Evolutionary conservation across 2,329 filamentous ascomycete species (phyloP), one percentile per base, ranked within the genome.

Genomic region (Alternaria brassicicola): DNA sequence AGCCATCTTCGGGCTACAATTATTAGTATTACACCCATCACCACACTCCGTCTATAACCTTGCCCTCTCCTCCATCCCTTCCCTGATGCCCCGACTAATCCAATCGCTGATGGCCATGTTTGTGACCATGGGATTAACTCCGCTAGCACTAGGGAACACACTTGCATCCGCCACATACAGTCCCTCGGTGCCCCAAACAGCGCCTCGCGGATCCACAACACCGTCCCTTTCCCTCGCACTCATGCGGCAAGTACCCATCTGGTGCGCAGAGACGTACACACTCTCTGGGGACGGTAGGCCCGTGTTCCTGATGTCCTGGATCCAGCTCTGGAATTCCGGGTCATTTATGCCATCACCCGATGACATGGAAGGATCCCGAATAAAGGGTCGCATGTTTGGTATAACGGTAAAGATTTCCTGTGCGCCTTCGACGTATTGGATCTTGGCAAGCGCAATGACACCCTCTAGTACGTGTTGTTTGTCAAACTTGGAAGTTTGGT

Each of bases 121-220:
- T 12, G 90, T 92, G 41, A 93, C 81, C 91, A 94, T 93, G 12
- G 91, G 91, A 73, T 93, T 93, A 28, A 93, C 90, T 1, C 91
- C 91, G 72, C 87, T 91, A 10, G 90, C 89, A 55, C 85, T 89
- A 1, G 89, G 91, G 61, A 93, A 90, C 10, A 92, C 87, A 73
- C 88, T 92, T 42, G 89, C 86, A 75, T 94, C 91, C 9, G 88
- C 86, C 17, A 93, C 86, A 71, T 87, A 92, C 66, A 93, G 70
- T 0, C 84, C 85, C 66, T 87, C 78, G 0, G 81, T 82, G 1
- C 85, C 89, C 88, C 89, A 93, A 6, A 92, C 80, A 38, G 63
- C 61, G 0, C 81, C 81, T 17, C 70, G 59, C 0, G 75, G 67
- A 65, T 82, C 80, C 5, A 83, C 79, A 8, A 80, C 81, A 21